Base-by-base conservation (phyloP, 306 rosid genomes). In the Hylodesmum podocarpum region DNA sequence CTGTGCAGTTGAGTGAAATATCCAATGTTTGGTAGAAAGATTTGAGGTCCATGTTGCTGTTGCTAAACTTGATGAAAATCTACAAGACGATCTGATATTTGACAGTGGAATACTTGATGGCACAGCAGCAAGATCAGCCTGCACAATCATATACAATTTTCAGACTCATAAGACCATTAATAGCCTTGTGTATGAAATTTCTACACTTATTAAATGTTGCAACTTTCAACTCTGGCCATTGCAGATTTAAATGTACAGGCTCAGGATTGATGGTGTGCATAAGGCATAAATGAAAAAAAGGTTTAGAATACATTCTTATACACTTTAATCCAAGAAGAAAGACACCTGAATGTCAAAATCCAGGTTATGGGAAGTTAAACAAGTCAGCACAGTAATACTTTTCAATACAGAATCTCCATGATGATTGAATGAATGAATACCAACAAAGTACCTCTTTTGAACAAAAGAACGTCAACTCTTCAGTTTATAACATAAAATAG, bases 21-120 rank as follows among this genome's bases (percentile, higher is more conserved):
- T 71, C 98, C 93, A 88, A 79, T 88, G 83, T 77, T 81, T 87
- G 24, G 72, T 34, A 68, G 80, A 63, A 25, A 9, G 68, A 73
- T 33, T 72, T 66, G 83, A 63, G 57, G 87, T 50, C 84, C 78
- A 63, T 80, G 83, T 78, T 71, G 68, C 80, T 77, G 76, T 59
- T 1, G 44, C 59, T 27, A 33, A 69, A 64, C 68, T 71, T 46
- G 65, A 82, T 33, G 76, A 80, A 57, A 58, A 39, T 69, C 86
- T 64, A 73, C 50, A 47, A 53, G 78, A 74, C 71, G 71, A 39
- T 59, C 80, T 73, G 36, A 46, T 47, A 66, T 50, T 81, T 31
- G 82, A 53, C 25, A 3, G 72, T 40, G 40, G 33, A n/a, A 80
- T 69, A 82, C 80, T 80, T 27, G 89, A 78, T 50, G 86, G 44